phyloP scores from a whole-genome alignment of 257 asterid genomes.

The Catharanthus roseus region DNA sequence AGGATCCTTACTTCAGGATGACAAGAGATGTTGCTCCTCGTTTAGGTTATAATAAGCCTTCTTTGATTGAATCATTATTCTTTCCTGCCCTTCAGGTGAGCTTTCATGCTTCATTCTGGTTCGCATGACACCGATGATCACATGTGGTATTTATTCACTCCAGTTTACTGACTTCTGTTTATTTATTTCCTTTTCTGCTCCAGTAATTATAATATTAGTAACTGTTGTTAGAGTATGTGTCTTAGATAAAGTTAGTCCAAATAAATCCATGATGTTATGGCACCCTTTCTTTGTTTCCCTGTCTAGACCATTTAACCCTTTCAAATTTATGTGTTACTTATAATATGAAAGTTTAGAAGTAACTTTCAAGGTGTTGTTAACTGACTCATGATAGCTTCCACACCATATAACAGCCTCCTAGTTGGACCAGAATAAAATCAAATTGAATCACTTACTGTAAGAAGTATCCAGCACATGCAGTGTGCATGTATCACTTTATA shows the following conservation, averaged over 20 bases:
- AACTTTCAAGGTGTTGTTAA: not conserved
- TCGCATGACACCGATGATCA: not conserved
- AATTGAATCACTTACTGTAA: not conserved
- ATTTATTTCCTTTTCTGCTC: not conserved
- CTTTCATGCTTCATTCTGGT: slow-evolving; percentile 2
- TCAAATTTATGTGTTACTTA: not conserved
- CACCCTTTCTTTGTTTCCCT: not conserved
- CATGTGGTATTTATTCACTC: not conserved
- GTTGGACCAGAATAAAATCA: not conserved
- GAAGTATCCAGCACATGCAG: not conserved
- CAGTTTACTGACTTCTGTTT: not conserved
- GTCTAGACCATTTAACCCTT: not conserved
- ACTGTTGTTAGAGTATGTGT: not conserved
- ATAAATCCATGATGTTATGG: not conserved
- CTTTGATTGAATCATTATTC: slow-evolving; percentile 85
- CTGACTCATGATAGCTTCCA: not conserved
- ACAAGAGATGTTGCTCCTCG: slow-evolving; percentile 99
- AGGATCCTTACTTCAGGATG: slow-evolving; percentile 99
- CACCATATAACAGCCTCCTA: not conserved
- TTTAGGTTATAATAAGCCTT: slow-evolving; percentile 82
- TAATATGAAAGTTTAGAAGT: not conserved
- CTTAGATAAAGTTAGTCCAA: not conserved
- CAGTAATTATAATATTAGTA: not conserved
- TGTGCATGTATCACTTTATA: not conserved
- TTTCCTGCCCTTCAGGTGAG: slow-evolving; percentile 97